Percentiles rank a stretch among this genome's conserved stretches.
Evolutionary conservation across 2,329 filamentous ascomycete genomes (phyloP).

Genomic region (Alternaria ventricosa): DNA sequence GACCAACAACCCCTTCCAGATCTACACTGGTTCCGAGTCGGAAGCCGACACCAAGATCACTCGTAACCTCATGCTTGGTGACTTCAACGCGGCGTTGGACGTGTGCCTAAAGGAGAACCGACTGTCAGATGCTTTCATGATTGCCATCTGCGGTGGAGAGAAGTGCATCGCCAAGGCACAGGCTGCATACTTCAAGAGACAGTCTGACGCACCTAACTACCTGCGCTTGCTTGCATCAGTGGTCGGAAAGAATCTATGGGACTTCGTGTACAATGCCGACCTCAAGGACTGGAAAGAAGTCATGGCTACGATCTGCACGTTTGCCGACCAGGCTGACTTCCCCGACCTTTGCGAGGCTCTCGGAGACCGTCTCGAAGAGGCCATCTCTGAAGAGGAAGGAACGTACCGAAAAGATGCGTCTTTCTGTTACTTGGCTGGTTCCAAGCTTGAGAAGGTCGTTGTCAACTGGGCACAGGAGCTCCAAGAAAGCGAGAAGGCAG

Average conservation of each 20-base stretch:
- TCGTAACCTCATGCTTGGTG: constrained; percentile 83
- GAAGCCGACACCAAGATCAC: constrained; percentile 87
- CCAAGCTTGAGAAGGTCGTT: constrained; percentile 96
- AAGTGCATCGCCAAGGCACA: constrained; percentile 94
- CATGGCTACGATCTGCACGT: constrained; percentile 95
- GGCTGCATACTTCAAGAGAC: constrained; percentile 84
- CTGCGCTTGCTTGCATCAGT: constrained; percentile 88
- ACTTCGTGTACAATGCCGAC: constrained; percentile 95
- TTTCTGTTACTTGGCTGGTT: constrained; percentile 95
- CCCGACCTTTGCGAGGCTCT: constrained; percentile 93
- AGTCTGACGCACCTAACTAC: constrained; percentile 85
- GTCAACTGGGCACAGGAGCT: constrained; percentile 92
- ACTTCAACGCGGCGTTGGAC: constrained; percentile 88
- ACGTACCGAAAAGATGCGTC: constrained; percentile 81
- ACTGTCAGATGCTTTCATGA: constrained; percentile 95
- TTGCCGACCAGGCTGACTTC: constrained; percentile 89
- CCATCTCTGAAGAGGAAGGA: constrained; percentile 59
- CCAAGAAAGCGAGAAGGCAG: constrained; percentile 79
- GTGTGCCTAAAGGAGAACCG: constrained; percentile 87
- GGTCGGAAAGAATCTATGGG: constrained; percentile 96
- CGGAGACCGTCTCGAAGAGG: constrained; percentile 86
- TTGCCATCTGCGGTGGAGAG: constrained; percentile 94
- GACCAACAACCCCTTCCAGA: constrained; percentile 91
- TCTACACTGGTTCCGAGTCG: constrained; percentile 84
- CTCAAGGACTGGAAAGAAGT: constrained; percentile 94